Evolutionary conservation across 768 basidiomycete species (phyloP).

Genomic region (Boletellus sp.): DNA sequence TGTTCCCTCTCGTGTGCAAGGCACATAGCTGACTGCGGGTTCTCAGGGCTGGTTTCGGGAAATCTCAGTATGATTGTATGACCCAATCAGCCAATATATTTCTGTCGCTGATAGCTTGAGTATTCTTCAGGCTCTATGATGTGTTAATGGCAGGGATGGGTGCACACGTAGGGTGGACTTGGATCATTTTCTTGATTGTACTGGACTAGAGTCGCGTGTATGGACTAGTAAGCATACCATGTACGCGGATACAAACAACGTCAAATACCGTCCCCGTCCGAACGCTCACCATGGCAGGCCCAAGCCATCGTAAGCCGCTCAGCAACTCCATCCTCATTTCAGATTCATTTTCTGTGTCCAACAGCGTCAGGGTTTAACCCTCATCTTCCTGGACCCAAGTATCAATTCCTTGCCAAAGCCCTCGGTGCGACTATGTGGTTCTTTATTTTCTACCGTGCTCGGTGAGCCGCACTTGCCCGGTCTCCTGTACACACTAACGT

Average conservation of each 20-base stretch:
- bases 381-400: constrained; percentile 73
- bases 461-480: constrained; percentile 51
- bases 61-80: constrained; percentile 75
- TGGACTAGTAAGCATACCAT: not conserved
- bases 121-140: constrained; percentile 9
- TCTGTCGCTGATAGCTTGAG: not conserved
- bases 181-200: not conserved
- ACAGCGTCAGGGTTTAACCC: constrained; percentile 81
- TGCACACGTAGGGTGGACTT: not conserved
- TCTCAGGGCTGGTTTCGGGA: constrained; percentile 68
- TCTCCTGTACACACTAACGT: not conserved
- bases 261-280: constrained; percentile 21
- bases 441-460: constrained; percentile 94
- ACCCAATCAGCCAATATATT: not conserved
- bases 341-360: not conserved
- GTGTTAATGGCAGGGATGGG: not conserved
- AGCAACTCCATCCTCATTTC: not conserved
- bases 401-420: constrained; percentile 77
- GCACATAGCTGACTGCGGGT: not conserved
- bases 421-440: constrained; percentile 97
- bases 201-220: not conserved
- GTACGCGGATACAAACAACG: constrained; percentile 16
- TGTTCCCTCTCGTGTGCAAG: not conserved
- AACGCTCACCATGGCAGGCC: constrained; percentile 33
- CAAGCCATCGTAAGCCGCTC: constrained; percentile 26